Base-by-base conservation (phyloP, 306 rosid genomes). In the Glycine latifolia region DNA sequence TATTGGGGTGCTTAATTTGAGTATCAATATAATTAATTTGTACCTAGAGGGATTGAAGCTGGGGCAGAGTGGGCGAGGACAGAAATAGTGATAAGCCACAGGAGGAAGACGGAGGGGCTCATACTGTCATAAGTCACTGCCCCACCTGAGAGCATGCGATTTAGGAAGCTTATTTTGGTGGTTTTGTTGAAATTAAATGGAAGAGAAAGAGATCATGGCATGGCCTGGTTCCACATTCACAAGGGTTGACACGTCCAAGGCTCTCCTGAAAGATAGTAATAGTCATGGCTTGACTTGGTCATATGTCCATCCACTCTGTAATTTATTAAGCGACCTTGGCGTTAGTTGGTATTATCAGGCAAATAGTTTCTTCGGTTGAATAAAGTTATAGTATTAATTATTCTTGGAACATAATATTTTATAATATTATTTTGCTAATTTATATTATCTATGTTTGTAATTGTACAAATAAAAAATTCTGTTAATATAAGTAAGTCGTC, bases 71-170 rank as follows among this genome's bases (percentile, higher is more conserved):
- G 83, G 81, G 54, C 63, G 44, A 84, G 86, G 83, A 82, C 12
- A 71, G 90, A 89, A 85, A 91, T 49, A 77, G 73, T 71, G 89
- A 83, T 43, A 59, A 94, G 87, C 79, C 90, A 89, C 8, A 87
- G 82, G 87, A 91, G 88, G 83, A 90, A 79, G 86, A 87, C 41
- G 90, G 73, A 67, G 87, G 72, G 90, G 90, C 86, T 76, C 98
- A 94, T 91, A 31, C 8, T 76, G 76, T 71, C 62, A 82, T 60
- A 79, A 85, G 75, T 83, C 88, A 82, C 87, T 58, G 83, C 85
- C 80, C 85, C 73, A 60, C 85, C 89, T 67, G 85, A 77, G 81
- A 83, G 72, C 81, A 62, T 76, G 77, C 13, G 71, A 81, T 54
- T 46, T 72, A 68, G 81, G 72, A 76, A 68, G 61, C 50, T 72